These are phyloP conservation scores for Viridothelium virens DNA, from an alignment of 495 filamentous ascomycete genomes.

Conservation along the genomic window DNA sequence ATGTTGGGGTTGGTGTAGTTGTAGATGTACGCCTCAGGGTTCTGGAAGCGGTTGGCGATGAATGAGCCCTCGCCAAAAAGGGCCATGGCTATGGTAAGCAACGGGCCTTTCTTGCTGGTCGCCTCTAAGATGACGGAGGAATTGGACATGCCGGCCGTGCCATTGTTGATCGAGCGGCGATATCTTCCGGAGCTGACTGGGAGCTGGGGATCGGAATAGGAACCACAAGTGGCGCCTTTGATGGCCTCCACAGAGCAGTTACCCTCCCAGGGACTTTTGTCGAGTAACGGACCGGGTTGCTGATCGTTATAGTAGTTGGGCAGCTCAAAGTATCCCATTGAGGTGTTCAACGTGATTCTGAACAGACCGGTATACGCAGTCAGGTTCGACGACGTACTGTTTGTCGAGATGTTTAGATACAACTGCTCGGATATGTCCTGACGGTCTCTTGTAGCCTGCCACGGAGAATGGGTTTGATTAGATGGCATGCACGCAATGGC, in stretches of 20 bases:
- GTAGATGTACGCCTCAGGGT: not conserved
- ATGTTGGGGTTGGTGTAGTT: not conserved
- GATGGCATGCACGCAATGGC: conserved; percentile 29
- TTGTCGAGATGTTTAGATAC: conserved; percentile 24
- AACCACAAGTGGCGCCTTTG: too few relatives aligned
- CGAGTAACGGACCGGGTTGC: conserved; percentile 24
- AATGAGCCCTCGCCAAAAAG: conserved; percentile 33
- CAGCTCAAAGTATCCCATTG: conserved; percentile 34
- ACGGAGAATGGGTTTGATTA: conserved; percentile 25
- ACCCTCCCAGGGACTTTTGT: conserved; percentile 4
- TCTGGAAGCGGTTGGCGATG: conserved; percentile 13
- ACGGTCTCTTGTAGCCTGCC: conserved; percentile 28
- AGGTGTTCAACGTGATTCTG: conserved; percentile 23
- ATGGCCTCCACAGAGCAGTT: not conserved
- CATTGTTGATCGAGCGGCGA: not conserved
- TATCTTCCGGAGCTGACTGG: too few relatives aligned
- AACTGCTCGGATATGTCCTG: conserved; percentile 33
- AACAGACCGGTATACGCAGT: too few relatives aligned
- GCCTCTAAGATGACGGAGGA: not conserved
- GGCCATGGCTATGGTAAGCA: conserved; percentile 29
- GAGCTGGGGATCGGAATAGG: too few relatives aligned
- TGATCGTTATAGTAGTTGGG: conserved; percentile 31
- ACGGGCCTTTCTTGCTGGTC: conserved; percentile 25
- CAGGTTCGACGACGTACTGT: too few relatives aligned
- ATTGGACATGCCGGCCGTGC: not conserved